Evolutionary conservation across 306 rosid genomes (phyloP).

Genomic region (Trichosanthes truncata): DNA sequence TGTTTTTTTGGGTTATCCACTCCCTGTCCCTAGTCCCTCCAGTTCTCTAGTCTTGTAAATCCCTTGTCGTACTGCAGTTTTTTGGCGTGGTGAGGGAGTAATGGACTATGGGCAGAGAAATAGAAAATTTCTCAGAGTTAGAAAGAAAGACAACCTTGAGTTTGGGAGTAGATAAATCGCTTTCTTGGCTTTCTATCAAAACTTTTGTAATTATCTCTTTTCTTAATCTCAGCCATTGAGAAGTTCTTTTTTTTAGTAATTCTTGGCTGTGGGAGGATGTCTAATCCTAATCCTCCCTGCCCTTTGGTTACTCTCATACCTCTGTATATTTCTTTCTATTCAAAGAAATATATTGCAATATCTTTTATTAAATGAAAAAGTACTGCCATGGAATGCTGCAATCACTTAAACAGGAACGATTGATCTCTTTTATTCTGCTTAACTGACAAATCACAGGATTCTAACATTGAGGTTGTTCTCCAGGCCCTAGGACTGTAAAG

Average conservation of each 20-base stretch:
- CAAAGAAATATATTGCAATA: not conserved
- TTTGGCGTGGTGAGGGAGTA: not conserved
- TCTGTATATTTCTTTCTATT: not conserved
- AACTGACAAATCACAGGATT: constrained; percentile 9
- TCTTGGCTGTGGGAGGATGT: not conserved
- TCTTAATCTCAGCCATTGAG: not conserved
- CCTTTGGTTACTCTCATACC: not conserved
- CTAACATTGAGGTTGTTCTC: constrained; percentile 19
- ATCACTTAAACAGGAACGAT: not conserved
- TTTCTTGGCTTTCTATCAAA: not conserved
- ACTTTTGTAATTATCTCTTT: not conserved
- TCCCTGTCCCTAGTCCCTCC: not conserved
- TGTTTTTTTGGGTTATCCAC: not conserved
- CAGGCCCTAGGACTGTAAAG: constrained; percentile 93
- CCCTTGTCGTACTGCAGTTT: not conserved
- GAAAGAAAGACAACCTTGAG: not conserved
- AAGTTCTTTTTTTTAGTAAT: not conserved
- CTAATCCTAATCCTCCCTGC: not conserved
- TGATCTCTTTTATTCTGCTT: constrained; percentile 2
- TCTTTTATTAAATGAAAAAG: not conserved
- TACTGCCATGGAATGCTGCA: not conserved
- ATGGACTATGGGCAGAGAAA: not conserved
- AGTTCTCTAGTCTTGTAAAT: not conserved
- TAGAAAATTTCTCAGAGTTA: not conserved
- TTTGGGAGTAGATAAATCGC: not conserved